Conservation (phyloP, 148 eudicot species). For the Amaranthus palmeri region DNA sequence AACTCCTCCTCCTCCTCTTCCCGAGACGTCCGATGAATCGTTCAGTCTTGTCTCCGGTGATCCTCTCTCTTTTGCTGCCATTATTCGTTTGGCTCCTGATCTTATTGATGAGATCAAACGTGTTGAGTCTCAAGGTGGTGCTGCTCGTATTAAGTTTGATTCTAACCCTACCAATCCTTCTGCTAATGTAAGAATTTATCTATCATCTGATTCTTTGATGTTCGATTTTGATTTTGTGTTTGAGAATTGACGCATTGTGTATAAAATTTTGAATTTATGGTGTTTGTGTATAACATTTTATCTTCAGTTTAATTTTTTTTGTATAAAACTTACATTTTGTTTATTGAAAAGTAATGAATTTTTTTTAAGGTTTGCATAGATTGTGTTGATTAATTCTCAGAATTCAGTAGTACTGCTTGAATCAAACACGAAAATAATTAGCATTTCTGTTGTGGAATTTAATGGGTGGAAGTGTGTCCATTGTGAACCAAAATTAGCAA, state of each 20-base stretch:
- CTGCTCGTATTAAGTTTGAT: conserved; percentile 75
- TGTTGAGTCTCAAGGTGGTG: conserved; percentile 58
- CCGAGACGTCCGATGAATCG: conserved; percentile 48
- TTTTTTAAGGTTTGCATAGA: no score
- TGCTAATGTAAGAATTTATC: conserved; percentile 58
- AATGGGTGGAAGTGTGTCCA: no score
- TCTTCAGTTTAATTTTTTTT: no score
- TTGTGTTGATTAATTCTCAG: no score
- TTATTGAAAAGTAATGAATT: no score
- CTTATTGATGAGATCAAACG: conserved; percentile 84
- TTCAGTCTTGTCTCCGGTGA: conserved; percentile 53
- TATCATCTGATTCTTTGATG: neutral
- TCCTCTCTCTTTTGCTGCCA: conserved; percentile 61
- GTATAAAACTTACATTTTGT: no score
- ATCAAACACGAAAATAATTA: no score
- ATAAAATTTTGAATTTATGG: no score
- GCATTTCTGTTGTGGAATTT: no score
- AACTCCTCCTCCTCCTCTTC: conserved; percentile 1
- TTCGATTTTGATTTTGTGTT: neutral
- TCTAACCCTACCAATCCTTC: conserved; percentile 48
- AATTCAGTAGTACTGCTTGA: no score
- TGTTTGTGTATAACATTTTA: no score
- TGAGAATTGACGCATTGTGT: neutral
- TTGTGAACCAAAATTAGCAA: no score
- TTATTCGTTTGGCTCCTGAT: conserved; percentile 67